Base-by-base conservation (phyloP, 164 flowering plant species). In the Vitis rupestris region DNA sequence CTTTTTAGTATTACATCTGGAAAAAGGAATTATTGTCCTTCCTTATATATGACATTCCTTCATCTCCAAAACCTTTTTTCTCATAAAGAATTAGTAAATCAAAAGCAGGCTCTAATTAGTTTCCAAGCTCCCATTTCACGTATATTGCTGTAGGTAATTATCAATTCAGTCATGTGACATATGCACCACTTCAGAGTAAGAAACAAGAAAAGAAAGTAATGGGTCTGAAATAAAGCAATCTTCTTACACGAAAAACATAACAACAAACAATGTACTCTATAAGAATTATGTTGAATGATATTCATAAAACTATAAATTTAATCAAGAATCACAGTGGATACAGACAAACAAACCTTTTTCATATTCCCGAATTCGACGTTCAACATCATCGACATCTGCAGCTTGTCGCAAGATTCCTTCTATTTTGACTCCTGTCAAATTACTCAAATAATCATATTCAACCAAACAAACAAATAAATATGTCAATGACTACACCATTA, bases 321-420 rank as follows among this genome's bases (percentile, higher is more conserved):
- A 52, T 4, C 56, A 69, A 64, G 60, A 50, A 63, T n/a, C 17
- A 3, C 31, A 66, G 78, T 44, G 14, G 57, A 65, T 54, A 14
- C 47, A 66, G 59, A 55, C 55, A 63, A 50, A 81, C 85, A 50
- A 59, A 95, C 99, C 99, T 54, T 95, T 84, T 71, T 95, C 98
- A 78, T 87, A 93, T 79, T 90, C 99, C 37, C 76, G 86, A 75
- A 95, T 79, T 55, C 99, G 86, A 27, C 59, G 86, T 67, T 93
- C 90, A 76, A 95, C 97, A 74, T 90, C 93, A 65, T 95, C 99
- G 74, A 95, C 98, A 79, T 87, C 92, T 59, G 99, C 99, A 74
- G 99, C 88, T 80, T 95, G 99, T 72, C 99, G 80, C 83, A 95
- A 82, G 70, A 95, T 91, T 44, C 99, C 99, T 86, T 95, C 99